A percentile compares a stretch with the other conserved stretches of the same genome.
Conservation (phyloP, 2,329 filamentous ascomycete genomes). For the Microdochium nivale region DNA sequence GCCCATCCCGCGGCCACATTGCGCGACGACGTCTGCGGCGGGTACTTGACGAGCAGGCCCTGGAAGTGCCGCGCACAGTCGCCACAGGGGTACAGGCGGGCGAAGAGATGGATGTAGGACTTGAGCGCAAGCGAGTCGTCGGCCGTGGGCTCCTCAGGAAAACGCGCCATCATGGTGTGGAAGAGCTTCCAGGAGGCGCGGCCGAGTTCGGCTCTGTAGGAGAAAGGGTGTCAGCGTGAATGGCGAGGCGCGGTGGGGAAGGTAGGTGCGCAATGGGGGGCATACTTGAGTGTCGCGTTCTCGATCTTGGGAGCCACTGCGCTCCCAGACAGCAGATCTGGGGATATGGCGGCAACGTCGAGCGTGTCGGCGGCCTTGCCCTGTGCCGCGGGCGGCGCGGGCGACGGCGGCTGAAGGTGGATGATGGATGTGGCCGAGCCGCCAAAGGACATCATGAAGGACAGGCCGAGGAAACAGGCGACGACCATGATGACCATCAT, state of each 20-base stretch:
- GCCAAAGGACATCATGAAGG: slow-evolving; percentile 48
- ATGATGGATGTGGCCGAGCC: slow-evolving; percentile 7
- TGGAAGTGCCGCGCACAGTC: slow-evolving; percentile 63
- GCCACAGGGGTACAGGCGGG: slow-evolving; percentile 61
- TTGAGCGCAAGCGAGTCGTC: slow-evolving; percentile 56
- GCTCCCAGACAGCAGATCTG: slow-evolving; percentile 51
- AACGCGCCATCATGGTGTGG: slow-evolving; percentile 63
- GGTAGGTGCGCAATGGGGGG: slow-evolving; percentile 2
- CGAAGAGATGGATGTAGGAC: slow-evolving; percentile 58
- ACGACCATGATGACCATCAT: slow-evolving; percentile 45
- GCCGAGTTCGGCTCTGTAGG: slow-evolving; percentile 51
- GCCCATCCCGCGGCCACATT: slow-evolving; percentile 60
- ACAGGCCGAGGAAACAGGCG: slow-evolving; percentile 46
- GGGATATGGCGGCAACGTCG: slow-evolving; percentile 33
- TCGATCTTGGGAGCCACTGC: slow-evolving; percentile 75
- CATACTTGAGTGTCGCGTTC: slow-evolving; percentile 72
- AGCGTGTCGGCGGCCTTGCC: slow-evolving; percentile 16
- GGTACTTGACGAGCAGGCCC: slow-evolving; percentile 50
- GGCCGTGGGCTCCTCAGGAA: slow-evolving; percentile 54
- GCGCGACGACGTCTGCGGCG: slow-evolving; percentile 55
- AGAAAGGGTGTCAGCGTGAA: background rate
- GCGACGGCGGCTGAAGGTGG: slow-evolving; percentile 6
- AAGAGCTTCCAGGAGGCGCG: slow-evolving; percentile 62
- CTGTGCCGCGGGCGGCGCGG: slow-evolving; percentile 3
- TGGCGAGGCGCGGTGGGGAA: slow-evolving; percentile 2